These are phyloP conservation scores for Lyophyllum semitale DNA, from an alignment of 768 basidiomycete species.

Conservation along the genomic window DNA sequence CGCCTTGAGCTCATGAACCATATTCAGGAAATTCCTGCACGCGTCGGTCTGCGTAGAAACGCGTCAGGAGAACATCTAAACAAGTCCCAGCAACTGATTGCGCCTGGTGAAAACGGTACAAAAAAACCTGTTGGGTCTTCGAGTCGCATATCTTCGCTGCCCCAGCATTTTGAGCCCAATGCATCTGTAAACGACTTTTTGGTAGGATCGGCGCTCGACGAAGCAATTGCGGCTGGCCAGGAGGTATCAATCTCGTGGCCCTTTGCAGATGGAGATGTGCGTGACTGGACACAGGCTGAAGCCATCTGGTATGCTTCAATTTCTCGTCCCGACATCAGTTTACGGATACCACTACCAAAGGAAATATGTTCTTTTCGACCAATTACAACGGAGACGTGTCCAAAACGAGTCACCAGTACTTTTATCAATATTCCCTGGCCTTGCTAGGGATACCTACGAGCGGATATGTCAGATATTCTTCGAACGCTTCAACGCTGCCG, in stretches of 20 bases:
- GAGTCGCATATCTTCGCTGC: constrained; percentile 48
- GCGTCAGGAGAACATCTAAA: constrained; percentile 32
- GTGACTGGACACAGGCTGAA: constrained; percentile 84
- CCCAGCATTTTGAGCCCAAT: constrained; percentile 41
- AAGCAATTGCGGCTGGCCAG: constrained; percentile 73
- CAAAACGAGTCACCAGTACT: constrained; percentile 90
- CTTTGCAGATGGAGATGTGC: constrained; percentile 70
- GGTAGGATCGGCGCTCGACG: constrained; percentile 79
- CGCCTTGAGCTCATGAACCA: constrained; percentile 4
- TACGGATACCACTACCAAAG: constrained; percentile 37
- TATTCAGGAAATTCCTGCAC: constrained; percentile 72
- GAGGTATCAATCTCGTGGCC: constrained; percentile 82
- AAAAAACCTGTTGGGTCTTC: constrained; percentile 37
- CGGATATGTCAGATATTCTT: constrained; percentile 84
- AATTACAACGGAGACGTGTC: constrained; percentile 72
- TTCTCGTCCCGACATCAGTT: neutral
- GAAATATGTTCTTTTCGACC: constrained; percentile 82
- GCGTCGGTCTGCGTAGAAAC: constrained; percentile 72
- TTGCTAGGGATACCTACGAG: constrained; percentile 70
- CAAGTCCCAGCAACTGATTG: constrained; percentile 23
- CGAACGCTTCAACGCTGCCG: constrained; percentile 89
- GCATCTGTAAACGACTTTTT: constrained; percentile 77
- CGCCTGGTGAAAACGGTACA: constrained; percentile 18
- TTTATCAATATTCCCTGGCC: constrained; percentile 65
- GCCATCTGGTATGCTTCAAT: constrained; percentile 72